Evolutionary conservation across 2,329 filamentous ascomycete genomes (phyloP), one percentile per base, ranked within the genome.

Genomic region (Dothistroma septosporum): DNA sequence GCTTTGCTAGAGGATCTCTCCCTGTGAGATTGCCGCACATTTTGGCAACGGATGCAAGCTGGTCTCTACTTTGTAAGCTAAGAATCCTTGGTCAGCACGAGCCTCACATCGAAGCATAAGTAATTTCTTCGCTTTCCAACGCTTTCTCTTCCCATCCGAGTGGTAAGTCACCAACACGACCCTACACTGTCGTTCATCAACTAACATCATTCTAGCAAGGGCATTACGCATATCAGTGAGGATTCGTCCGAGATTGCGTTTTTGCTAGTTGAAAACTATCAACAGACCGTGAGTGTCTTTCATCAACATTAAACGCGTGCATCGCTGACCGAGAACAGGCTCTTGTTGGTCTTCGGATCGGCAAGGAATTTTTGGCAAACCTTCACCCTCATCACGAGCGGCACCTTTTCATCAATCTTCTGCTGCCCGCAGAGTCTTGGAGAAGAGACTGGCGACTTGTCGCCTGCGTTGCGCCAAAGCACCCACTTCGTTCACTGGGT

Each of bases 241-340:
- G 88, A 90, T 87, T 86, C 84, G 86, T 91, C 89, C 85, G 89
- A 91, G 87, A 85, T 85, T 83, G 84, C 84, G 83, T 90, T 90
- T 89, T 90, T 91, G 88, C 88, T 91, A 89, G 87, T 90, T 90
- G 87, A 89, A 89, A 90, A 89, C 87, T 90, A 89, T 81, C 82
- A 84, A 70, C 70, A 89, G 88, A 90, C 88, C 82, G 82, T 19
- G n/a, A 44, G 35, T 11, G 5, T 12, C 9, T 16, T 37, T 4
- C 35, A 10, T 1, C 35, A 28, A 7, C 35, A 37, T 37, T 16
- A 37, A 37, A 11, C 11, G 16, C 35, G 16, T 37, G 35, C 35
- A 4, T 10, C 14, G 35, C 35, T 37, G 16, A 37, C 35, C 9
- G 11, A 37, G 11, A 7, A 12, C 35, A 37, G 35, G 41, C 88